Conservation (phyloP, 306 rosid species). For the Prunus padus region DNA sequence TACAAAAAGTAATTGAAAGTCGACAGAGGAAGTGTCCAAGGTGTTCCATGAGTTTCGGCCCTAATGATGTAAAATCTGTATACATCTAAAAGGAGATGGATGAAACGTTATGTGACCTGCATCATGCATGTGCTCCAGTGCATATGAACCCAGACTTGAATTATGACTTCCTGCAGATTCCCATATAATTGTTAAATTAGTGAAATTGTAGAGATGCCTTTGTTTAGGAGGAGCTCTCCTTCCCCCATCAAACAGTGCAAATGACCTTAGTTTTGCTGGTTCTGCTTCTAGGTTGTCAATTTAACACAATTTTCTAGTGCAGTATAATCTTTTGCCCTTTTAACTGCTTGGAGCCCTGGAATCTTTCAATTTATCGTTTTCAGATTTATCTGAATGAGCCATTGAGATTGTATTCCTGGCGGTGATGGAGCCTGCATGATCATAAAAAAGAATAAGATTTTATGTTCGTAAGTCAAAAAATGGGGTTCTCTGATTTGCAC, state of each 20-base stretch:
- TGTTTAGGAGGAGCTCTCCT: constrained; percentile 32
- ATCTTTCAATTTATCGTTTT: constrained; percentile 20
- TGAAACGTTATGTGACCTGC: constrained; percentile 17
- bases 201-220: constrained; percentile 36
- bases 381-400: constrained; percentile 16
- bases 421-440: not conserved
- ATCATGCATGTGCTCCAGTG: constrained; percentile 27
- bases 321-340: constrained; percentile 24
- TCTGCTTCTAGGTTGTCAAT: constrained; percentile 31
- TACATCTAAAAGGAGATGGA: constrained; percentile 57
- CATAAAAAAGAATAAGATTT: constrained; percentile 5
- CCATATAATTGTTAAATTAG: constrained; percentile 35
- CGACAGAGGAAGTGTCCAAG: constrained; percentile 91
- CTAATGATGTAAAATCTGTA: constrained; percentile 90
- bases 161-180: constrained; percentile 32
- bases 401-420: not conserved
- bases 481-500: not conserved
- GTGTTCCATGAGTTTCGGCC: constrained; percentile 78
- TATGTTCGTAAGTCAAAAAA: not conserved
- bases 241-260: constrained; percentile 30
- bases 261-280: constrained; percentile 34
- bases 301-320: constrained; percentile 33
- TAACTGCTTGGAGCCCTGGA: constrained; percentile 25
- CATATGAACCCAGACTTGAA: constrained; percentile 25
- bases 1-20: constrained; percentile 68